phyloP scores from a whole-genome alignment of 495 filamentous ascomycete genomes.

The Penicillium steckii region DNA sequence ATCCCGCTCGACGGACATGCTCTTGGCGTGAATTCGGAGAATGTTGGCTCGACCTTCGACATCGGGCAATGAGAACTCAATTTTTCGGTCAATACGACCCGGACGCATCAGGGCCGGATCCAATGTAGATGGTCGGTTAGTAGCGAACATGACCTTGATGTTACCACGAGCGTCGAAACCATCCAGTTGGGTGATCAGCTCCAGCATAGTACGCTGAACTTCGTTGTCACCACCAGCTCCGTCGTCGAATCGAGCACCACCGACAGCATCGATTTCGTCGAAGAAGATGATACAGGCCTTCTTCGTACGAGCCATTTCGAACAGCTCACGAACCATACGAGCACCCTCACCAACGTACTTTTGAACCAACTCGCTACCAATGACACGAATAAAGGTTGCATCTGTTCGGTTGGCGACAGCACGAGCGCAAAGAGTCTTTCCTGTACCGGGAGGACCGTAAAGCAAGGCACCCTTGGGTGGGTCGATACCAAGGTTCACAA shows the following conservation, averaged over 20 bases:
- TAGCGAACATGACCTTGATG: conserved; percentile 99
- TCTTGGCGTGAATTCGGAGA: conserved; percentile 97
- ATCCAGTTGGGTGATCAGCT: conserved; percentile 96
- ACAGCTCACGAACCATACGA: conserved; percentile 96
- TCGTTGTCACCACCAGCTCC: conserved; percentile 98
- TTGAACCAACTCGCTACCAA: conserved; percentile 94
- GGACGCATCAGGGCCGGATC: conserved; percentile 97
- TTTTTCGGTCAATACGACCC: conserved; percentile 97
- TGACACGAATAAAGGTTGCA: conserved; percentile 97
- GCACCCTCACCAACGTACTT: conserved; percentile 99
- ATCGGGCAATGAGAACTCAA: conserved; percentile 96
- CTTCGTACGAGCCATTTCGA: conserved; percentile 99
- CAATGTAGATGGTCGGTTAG: conserved; percentile 92
- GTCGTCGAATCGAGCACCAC: conserved; percentile 97
- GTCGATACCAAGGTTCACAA: conserved; percentile 96
- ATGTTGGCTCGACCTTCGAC: conserved; percentile 97
- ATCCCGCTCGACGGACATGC: conserved; percentile 98
- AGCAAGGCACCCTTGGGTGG: conserved; percentile 96
- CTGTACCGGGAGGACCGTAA: conserved; percentile 95
- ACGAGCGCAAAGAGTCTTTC: conserved; percentile 96
- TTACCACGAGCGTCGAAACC: conserved; percentile 97
- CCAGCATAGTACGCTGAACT: conserved; percentile 98
- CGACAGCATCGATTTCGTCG: conserved; percentile 97
- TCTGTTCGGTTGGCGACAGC: conserved; percentile 97
- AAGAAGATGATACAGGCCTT: conserved; percentile 99